Percentiles rank a stretch among this genome's conserved stretches.
These are phyloP conservation scores for Beta corolliflora DNA, from an alignment of 179 eudicot species.

Conservation along the genomic window DNA sequence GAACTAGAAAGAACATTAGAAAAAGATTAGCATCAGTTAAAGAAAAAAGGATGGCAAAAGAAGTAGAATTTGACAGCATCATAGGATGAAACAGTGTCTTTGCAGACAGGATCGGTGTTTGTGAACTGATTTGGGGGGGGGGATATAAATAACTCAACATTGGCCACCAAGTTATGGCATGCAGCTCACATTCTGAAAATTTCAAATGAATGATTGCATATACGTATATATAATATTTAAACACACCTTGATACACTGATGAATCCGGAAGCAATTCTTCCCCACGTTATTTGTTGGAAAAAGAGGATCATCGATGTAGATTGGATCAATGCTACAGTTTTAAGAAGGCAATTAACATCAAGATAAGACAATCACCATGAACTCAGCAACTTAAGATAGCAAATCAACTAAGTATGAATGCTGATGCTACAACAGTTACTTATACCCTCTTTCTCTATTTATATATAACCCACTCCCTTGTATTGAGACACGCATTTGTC, in stretches of 20 bases:
- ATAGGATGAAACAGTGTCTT: not conserved
- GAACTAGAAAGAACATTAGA: not conserved
- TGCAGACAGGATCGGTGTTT: not conserved
- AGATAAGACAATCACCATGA: constrained; percentile 8
- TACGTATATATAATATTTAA: not conserved
- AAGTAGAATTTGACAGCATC: not conserved
- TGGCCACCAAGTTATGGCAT: not conserved
- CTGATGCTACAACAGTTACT: constrained; percentile 41
- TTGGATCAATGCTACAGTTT: constrained; percentile 84
- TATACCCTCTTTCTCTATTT: constrained; percentile 90
- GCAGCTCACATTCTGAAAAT: not conserved
- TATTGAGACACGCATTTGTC: constrained; percentile 94
- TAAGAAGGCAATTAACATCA: constrained; percentile 21
- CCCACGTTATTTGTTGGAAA: constrained; percentile 92
- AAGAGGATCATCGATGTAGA: constrained; percentile 93
- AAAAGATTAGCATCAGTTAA: not conserved
- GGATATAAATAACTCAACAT: not conserved
- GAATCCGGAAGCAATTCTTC: constrained; percentile 93
- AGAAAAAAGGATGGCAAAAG: not conserved
- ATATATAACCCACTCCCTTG: constrained; percentile 93
- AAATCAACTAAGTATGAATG: not conserved
- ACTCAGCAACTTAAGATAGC: constrained; percentile 6
- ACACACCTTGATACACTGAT: constrained; percentile 92
- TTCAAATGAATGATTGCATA: no score
- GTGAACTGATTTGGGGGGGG: not conserved